Base-by-base conservation (phyloP, 306 rosid species). In the Parietaria judaica region DNA sequence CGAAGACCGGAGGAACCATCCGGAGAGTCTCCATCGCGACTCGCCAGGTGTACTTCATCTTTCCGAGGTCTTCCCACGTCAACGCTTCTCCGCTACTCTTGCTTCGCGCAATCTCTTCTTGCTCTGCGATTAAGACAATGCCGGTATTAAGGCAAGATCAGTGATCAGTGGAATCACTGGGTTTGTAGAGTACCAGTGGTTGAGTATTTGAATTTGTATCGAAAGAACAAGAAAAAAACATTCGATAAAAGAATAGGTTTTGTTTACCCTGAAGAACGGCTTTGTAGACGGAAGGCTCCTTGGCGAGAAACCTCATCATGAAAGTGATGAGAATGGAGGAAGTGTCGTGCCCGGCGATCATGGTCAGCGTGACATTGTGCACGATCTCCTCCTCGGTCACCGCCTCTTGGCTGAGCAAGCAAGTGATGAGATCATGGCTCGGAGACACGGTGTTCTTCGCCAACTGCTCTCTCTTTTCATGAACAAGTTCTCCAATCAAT, bases 31-130 rank as follows among this genome's bases (percentile, higher is more conserved):
- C 95, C 76, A 61, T 31, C 61, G 87, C 94, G 54, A 84, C 90
- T 79, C 72, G 77, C 90, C 97, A 87, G 13, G 95, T 84, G 84
- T 78, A 79, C 81, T 83, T 90, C 97, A 90, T 90, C 79, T 84
- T 78, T 55, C 79, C 64, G 63, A 87, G 79, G 79, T 90, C 95
- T 76, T 83, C 83, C 94, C 94, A 90, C 0, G 80, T 84, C 39
- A 90, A 74, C 8, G 76, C 14, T 66, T 83, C 85, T 47, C 85
- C 85, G 3, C 68, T 36, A 11, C 6, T 4, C 84, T 87, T 87
- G 69, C 72, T 70, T 78, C 60, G 70, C 13, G 73, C 84, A 77
- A 83, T 81, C 66, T 79, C 87, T 78, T 87, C 83, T 6, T 87
- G 85, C 62, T 90, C 97, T 90, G 80, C 51, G 9, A 81, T 63